Percentiles rank a stretch among this genome's conserved stretches.
These are phyloP conservation scores for Effrenium voratum DNA, from an alignment of 73 alveolate species.

Conservation along the genomic window DNA sequence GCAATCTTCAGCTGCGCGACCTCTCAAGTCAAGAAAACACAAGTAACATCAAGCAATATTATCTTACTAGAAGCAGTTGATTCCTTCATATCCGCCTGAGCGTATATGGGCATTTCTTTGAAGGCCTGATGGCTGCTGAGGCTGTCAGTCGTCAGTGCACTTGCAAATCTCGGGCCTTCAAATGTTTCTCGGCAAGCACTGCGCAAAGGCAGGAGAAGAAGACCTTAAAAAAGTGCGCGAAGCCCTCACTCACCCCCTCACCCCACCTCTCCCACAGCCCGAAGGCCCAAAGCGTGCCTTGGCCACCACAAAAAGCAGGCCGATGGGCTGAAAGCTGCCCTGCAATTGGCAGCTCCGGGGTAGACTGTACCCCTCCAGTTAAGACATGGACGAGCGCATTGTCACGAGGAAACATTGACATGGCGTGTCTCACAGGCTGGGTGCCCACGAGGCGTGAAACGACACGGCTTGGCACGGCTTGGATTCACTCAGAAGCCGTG, in stretches of 20 bases:
- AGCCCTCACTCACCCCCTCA: no score
- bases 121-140: slow-evolving; percentile 28
- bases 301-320: slow-evolving; percentile 67
- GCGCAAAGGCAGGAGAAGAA: slow-evolving; percentile 78
- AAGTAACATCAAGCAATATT: no score
- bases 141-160: neutral
- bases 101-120: slow-evolving; percentile 82
- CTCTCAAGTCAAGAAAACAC: neutral
- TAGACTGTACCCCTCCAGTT: no score
- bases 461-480: no score
- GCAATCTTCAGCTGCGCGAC: slow-evolving; percentile 93
- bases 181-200: slow-evolving; percentile 85
- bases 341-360: neutral
- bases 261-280: neutral
- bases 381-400: no score
- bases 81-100: slow-evolving; percentile 40
- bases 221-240: slow-evolving; percentile 12
- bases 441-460: no score
- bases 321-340: slow-evolving; percentile 88
- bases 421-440: no score
- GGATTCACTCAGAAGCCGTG: slow-evolving; percentile 69
- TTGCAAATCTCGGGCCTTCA: slow-evolving; percentile 41
- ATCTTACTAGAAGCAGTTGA: no score
- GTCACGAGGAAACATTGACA: no score
- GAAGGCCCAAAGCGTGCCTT: slow-evolving; percentile 1